A percentile compares a stretch with the other conserved stretches of the same genome.
phyloP scores from a whole-genome alignment of 805 yeast species.

The Blastobotrys terrestris region DNA sequence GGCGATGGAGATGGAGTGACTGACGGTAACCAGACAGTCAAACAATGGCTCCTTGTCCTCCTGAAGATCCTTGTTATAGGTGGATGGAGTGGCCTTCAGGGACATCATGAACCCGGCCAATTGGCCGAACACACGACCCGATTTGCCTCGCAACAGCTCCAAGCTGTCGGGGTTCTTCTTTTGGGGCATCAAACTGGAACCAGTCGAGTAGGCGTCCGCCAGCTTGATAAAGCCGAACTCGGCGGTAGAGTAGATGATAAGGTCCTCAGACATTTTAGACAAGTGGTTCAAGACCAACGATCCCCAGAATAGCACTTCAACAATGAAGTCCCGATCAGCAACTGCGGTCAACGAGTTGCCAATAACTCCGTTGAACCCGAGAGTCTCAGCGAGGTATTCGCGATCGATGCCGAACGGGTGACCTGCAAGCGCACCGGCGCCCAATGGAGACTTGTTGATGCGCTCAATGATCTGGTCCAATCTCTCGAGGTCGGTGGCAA shows the following conservation, averaged over 20 bases:
- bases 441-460: slow-evolving; percentile 85
- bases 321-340: slow-evolving; percentile 94
- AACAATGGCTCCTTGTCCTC: slow-evolving; percentile 99
- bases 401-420: slow-evolving; percentile 99
- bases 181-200: slow-evolving; percentile 98
- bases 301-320: slow-evolving; percentile 93
- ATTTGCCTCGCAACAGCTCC: slow-evolving; percentile 92
- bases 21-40: slow-evolving; percentile 83
- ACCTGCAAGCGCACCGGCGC: slow-evolving; percentile 98
- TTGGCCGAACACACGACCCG: slow-evolving; percentile 95
- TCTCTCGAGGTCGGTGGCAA: slow-evolving; percentile 84
- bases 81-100: slow-evolving; percentile 93
- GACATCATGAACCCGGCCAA: slow-evolving; percentile 95
- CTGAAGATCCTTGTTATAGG: slow-evolving; percentile 97
- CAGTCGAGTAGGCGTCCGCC: slow-evolving; percentile 98
- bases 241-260: slow-evolving; percentile 92
- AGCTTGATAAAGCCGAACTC: slow-evolving; percentile 92
- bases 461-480: slow-evolving; percentile 73
- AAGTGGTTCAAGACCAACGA: slow-evolving; percentile 92
- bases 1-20: slow-evolving; percentile 88
- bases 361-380: slow-evolving; percentile 79
- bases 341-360: slow-evolving; percentile 97
- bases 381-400: slow-evolving; percentile 71
- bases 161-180: slow-evolving; percentile 97
- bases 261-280: slow-evolving; percentile 89